These are phyloP conservation scores for Candida peoriensis DNA, from an alignment of 805 yeast species.

Conservation along the genomic window DNA sequence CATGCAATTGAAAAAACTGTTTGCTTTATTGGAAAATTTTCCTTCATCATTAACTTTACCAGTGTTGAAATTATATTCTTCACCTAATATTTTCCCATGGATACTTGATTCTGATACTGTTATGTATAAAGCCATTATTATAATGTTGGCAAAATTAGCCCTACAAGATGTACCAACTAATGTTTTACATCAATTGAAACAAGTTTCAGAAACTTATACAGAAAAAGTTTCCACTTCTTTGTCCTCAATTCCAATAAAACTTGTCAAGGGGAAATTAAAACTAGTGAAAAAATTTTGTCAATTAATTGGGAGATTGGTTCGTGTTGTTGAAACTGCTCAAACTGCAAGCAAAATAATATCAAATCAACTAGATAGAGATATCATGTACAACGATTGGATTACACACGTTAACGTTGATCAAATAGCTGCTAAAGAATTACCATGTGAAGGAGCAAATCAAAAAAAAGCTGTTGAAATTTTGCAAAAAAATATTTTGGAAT, in stretches of 20 bases:
- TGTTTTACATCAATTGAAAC: conserved; percentile 49
- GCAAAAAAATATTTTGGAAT: conserved; percentile 29
- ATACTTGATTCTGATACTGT: conserved; percentile 59
- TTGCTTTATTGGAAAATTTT: conserved; percentile 48
- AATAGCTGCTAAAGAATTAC: conserved; percentile 44
- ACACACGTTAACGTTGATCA: conserved; percentile 41
- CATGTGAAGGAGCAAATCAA: conserved; percentile 36
- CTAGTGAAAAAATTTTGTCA: conserved; percentile 50
- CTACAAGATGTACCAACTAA: conserved; percentile 52
- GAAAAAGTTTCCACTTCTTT: conserved; percentile 36
- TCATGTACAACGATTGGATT: conserved; percentile 58
- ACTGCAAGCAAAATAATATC: conserved; percentile 43
- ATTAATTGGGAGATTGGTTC: conserved; percentile 48
- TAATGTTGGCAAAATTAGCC: conserved; percentile 57
- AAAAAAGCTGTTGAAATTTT: conserved; percentile 31
- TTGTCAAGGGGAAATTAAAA: conserved; percentile 46
- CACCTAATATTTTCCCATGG: conserved; percentile 53
- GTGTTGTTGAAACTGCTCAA: conserved; percentile 48
- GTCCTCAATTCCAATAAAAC: conserved; percentile 43
- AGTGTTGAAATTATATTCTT: conserved; percentile 51
- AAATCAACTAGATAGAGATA: conserved; percentile 36
- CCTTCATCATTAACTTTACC: conserved; percentile 56
- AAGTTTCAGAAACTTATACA: conserved; percentile 45
- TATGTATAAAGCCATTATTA: conserved; percentile 51
- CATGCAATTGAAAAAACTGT: conserved; percentile 60